Evolutionary conservation across 352 stramenopile genomes (phyloP).

Genomic region (Thraustochytrium striatum): DNA sequence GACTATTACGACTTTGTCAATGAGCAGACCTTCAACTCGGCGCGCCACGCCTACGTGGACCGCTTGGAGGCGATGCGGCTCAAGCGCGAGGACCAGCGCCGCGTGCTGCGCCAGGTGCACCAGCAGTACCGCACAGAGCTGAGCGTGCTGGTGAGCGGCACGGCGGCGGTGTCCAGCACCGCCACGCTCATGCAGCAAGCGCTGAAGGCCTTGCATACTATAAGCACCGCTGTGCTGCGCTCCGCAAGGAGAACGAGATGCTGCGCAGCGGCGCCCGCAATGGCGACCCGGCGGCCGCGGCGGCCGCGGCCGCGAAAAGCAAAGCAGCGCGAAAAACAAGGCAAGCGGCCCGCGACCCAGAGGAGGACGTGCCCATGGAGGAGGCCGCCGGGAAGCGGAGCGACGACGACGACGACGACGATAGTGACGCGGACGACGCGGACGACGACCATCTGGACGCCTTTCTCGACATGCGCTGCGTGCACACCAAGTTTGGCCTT

Average conservation of each 20-base stretch:
- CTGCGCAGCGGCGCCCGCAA: background rate
- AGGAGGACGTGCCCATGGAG: background rate
- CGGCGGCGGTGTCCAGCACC: background rate
- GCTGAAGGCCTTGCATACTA: background rate
- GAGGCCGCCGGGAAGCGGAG: background rate
- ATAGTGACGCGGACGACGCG: background rate
- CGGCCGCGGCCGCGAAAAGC: background rate
- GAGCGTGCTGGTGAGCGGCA: background rate
- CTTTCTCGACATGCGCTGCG: background rate
- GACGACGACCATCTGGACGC: background rate
- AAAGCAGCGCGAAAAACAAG: background rate
- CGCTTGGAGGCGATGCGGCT: background rate
- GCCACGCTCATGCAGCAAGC: background rate
- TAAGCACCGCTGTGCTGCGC: background rate
- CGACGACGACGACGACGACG: background rate
- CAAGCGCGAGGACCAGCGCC: slow-evolving; percentile 17
- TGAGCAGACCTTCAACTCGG: slow-evolving; percentile 22
- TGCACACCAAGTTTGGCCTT: background rate
- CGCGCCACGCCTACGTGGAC: slow-evolving; percentile 34
- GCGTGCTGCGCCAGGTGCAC: background rate
- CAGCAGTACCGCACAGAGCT: background rate
- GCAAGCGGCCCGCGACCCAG: background rate
- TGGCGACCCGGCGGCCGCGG: background rate
- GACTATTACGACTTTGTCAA: slow-evolving; percentile 43
- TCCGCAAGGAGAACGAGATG: background rate